Base-by-base conservation (phyloP, 2,329 filamentous ascomycete species). In the Claviceps humidiphila region DNA sequence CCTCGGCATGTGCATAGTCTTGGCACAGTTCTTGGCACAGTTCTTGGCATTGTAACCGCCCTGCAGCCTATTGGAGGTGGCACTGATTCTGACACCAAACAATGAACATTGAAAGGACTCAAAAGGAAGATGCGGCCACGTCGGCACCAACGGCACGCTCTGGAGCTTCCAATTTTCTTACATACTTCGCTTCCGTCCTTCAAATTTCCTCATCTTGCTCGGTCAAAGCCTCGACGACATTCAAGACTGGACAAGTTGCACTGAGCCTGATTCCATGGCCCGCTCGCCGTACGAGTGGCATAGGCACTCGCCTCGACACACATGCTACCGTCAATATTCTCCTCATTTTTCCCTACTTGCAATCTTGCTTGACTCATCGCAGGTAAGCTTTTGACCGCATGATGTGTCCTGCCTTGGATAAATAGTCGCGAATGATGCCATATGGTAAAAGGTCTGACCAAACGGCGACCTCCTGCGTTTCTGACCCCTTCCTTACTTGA, bases 381-480 rank as follows among this genome's bases (percentile, higher is more conserved):
- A 16, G 24, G 50, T 51, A 34, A 51, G 50, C 24, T 34, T 13
- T 22, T n/a, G 26, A 5, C 2, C 20, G 11, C 22, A 22, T 20
- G n/a, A 13, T 34, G 38, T 44, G 34, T 41, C 16, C 37, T 17
- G 3, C 49, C 16, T 39, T 46, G 17, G 16, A 26, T 47, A 11
- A 14, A 39, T 22, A 44, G 34, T 55, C 47, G 65, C 63, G 59
- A 62, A 73, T 77, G 78, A 81, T 81, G 76, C 74, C 63, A 51
- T 56, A 66, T 78, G 78, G 78, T 81, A 82, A 82, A 82, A 81
- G 78, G 78, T 78, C 78, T 70, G 77, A 82, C 73, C 66, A 67
- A 69, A 66, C 62, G 62, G 67, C 66, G 66, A 62, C 66, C 66
- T 64, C 64, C 73, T 71, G 76, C 74, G 76, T 69, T 64, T 65